Conservation (phyloP, 2,329 filamentous ascomycete species). For the Ambrosiella beaveri region DNA sequence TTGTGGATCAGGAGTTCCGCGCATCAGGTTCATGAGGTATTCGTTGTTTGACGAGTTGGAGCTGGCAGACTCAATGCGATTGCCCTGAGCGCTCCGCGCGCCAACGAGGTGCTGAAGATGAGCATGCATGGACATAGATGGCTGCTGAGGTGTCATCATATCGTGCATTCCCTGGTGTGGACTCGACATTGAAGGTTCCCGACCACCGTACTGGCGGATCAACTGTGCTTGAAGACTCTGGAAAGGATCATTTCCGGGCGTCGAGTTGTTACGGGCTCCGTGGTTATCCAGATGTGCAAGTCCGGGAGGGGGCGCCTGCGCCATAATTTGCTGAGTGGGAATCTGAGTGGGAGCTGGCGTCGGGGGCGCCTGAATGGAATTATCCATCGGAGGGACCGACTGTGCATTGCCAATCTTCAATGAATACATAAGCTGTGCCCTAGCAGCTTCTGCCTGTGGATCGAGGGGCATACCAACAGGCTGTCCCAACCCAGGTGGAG, state of each 20-base stretch:
- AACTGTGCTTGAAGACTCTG: constrained; percentile 7
- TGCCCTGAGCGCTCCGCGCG: constrained; percentile 19
- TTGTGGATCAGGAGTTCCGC: constrained; percentile 30
- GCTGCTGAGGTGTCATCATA: constrained; percentile 30
- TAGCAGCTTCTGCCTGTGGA: constrained; percentile 33
- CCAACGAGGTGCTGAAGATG: constrained; percentile 43
- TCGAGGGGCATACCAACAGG: constrained; percentile 11
- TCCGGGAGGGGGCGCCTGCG: constrained; percentile 20
- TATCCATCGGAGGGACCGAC: constrained; percentile 28
- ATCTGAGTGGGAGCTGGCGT: neutral
- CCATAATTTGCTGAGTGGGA: constrained; percentile 23
- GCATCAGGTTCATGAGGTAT: constrained; percentile 73
- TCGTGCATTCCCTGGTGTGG: constrained; percentile 26
- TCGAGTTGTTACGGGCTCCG: constrained; percentile 6
- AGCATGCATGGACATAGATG: constrained; percentile 30
- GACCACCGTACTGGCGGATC: constrained; percentile 14
- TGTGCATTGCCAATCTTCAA: constrained; percentile 42
- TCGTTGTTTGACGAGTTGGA: constrained; percentile 48
- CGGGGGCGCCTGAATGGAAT: constrained; percentile 13
- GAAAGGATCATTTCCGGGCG: constrained; percentile 2
- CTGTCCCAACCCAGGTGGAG: constrained; percentile 9
- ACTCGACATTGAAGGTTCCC: constrained; percentile 21
- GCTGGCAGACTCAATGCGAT: constrained; percentile 16
- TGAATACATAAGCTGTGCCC: too few species aligned
- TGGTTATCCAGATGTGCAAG: constrained; percentile 10